These are phyloP conservation scores for Yamadazyma akitaensis DNA, from an alignment of 805 yeast species.

Conservation along the genomic window DNA sequence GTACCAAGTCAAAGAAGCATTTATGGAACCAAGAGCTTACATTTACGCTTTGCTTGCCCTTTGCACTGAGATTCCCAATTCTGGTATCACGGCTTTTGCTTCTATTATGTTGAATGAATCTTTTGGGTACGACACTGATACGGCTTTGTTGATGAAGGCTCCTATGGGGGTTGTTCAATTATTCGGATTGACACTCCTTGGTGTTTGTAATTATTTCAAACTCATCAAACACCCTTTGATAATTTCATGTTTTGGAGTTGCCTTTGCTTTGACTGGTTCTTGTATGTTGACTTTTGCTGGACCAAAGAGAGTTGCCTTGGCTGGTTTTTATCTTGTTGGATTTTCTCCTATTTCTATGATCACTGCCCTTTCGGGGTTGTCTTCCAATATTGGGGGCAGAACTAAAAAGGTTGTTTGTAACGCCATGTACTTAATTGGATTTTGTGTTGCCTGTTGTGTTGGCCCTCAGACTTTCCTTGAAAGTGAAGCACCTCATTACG, in stretches of 20 bases:
- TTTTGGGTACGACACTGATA: constrained; percentile 23
- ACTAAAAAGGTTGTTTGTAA: constrained; percentile 51
- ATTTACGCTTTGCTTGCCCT: constrained; percentile 25
- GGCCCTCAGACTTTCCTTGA: constrained; percentile 25
- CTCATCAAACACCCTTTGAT: constrained; percentile 11
- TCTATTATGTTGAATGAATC: constrained; percentile 25
- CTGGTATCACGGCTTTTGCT: constrained; percentile 33
- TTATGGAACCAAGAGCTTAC: constrained; percentile 34
- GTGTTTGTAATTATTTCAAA: constrained; percentile 7
- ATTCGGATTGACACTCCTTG: constrained; percentile 32
- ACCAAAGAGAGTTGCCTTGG: constrained; percentile 24
- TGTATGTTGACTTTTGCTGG: constrained; percentile 44
- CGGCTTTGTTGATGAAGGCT: constrained; percentile 43
- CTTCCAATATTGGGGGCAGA: constrained; percentile 52
- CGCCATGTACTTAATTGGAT: constrained; percentile 43
- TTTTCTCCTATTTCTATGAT: constrained; percentile 23
- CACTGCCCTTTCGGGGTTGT: constrained; percentile 31
- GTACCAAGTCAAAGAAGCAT: constrained; percentile 35
- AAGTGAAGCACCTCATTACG: constrained; percentile 4
- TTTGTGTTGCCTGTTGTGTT: constrained; percentile 49
- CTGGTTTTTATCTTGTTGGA: constrained; percentile 29
- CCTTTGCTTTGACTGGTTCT: constrained; percentile 20
- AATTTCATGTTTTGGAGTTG: constrained; percentile 21
- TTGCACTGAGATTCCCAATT: constrained; percentile 29
- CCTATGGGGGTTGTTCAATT: constrained; percentile 48